Evolutionary conservation across 2,329 filamentous ascomycete species (phyloP).

Genomic region (Beauveria varroae): DNA sequence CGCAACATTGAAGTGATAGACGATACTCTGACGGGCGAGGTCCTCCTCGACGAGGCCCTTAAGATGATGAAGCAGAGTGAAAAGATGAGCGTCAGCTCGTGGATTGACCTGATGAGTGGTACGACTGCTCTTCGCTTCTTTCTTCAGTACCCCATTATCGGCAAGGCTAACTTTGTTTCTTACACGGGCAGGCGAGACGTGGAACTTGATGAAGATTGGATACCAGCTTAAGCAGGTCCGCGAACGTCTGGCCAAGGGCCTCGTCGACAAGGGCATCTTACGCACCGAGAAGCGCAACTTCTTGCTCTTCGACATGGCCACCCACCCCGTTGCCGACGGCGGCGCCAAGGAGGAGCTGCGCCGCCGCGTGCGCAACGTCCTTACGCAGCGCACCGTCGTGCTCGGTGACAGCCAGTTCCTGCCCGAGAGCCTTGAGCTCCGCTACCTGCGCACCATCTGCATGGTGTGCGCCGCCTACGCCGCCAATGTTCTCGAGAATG

Average conservation of each 20-base stretch:
- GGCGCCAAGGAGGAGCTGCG: slow-evolving; percentile 97
- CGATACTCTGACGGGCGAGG: slow-evolving; percentile 92
- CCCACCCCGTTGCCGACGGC: slow-evolving; percentile 91
- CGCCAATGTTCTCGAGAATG: slow-evolving; percentile 96
- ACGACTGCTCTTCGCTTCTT: slow-evolving; percentile 26
- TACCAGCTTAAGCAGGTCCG: slow-evolving; percentile 99
- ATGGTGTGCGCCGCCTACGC: slow-evolving; percentile 99
- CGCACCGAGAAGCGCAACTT: slow-evolving; percentile 99
- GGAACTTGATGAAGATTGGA: slow-evolving; percentile 99
- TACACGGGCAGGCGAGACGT: slow-evolving; percentile 72
- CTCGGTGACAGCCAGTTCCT: slow-evolving; percentile 81
- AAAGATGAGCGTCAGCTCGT: slow-evolving; percentile 98
- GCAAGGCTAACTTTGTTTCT: slow-evolving; percentile 14
- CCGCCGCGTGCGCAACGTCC: slow-evolving; percentile 81
- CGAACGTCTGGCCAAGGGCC: slow-evolving; percentile 90
- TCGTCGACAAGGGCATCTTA: slow-evolving; percentile 97
- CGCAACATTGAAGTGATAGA: slow-evolving; percentile 95
- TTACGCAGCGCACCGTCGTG: slow-evolving; percentile 90
- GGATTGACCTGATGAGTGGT: slow-evolving; percentile 99
- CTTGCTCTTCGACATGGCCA: slow-evolving; percentile 99
- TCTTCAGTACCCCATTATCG: not conserved
- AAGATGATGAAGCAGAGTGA: slow-evolving; percentile 99
- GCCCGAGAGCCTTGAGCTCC: slow-evolving; percentile 89
- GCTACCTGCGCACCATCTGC: slow-evolving; percentile 81
- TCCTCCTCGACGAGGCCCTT: slow-evolving; percentile 90